These are phyloP conservation scores for Stylosanthes scabra DNA, from an alignment of 331 rosid species.

Conservation along the genomic window DNA sequence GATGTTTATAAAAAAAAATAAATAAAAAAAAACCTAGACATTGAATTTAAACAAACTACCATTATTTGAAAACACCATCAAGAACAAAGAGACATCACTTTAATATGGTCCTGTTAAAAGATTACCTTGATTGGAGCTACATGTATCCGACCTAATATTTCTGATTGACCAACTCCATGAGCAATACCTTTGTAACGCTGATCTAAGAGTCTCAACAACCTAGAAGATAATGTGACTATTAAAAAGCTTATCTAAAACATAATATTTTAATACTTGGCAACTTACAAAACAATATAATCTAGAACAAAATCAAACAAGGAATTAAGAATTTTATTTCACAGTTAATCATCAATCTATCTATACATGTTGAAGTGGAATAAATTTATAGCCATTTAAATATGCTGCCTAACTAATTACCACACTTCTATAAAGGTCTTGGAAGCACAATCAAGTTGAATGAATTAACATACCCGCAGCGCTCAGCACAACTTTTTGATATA, in stretches of 20 bases:
- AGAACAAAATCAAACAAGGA: constrained; percentile 22
- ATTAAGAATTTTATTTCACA: constrained; percentile 23
- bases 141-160: constrained; percentile 95
- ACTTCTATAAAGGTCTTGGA: constrained; percentile 19
- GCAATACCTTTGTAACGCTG: constrained; percentile 96
- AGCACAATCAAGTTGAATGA: constrained; percentile 30
- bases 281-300: constrained; percentile 12
- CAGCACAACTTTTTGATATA: constrained; percentile 97
- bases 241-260: constrained; percentile 10
- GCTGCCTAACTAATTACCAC: constrained; percentile 7
- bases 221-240: constrained; percentile 43
- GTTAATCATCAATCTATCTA: not conserved
- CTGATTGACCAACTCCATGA: constrained; percentile 97
- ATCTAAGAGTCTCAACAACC: constrained; percentile 95
- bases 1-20: constrained; percentile 14
- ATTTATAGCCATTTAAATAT: not conserved
- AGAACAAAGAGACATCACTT: constrained; percentile 2
- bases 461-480: constrained; percentile 86
- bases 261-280: constrained; percentile 25
- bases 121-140: constrained; percentile 98
- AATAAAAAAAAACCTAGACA: constrained; percentile 21
- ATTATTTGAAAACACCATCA: constrained; percentile 4
- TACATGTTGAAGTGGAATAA: not conserved
- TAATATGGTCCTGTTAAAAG: constrained; percentile 3
- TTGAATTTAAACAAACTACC: not conserved